Percentiles rank a stretch among this genome's conserved stretches.
Conservation (phyloP, 2,329 filamentous ascomycete species). For the Aureobasidium zeae region DNA sequence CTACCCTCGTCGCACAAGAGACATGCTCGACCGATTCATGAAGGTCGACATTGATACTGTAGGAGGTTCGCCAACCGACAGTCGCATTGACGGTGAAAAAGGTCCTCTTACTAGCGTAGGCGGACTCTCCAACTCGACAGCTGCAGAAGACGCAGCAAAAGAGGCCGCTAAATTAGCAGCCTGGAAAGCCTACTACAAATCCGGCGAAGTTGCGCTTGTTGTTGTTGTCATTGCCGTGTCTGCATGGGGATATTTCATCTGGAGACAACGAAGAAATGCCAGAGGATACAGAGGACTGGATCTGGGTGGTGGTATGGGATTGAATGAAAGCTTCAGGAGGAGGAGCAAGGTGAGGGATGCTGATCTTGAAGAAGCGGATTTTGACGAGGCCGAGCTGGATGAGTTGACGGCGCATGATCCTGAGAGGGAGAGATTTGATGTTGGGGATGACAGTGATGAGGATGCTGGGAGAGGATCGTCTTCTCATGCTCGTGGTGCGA, state of each 20-base stretch:
- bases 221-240: conserved; percentile 66
- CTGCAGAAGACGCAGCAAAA: conserved; percentile 54
- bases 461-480: conserved; percentile 1
- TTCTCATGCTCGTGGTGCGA: not conserved
- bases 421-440: conserved; percentile 22
- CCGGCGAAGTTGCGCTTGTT: conserved; percentile 74
- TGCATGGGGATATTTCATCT: conserved; percentile 64
- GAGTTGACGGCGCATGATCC: conserved; percentile 33
- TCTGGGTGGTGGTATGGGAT: conserved; percentile 33
- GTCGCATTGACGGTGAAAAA: conserved; percentile 76
- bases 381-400: conserved; percentile 53
- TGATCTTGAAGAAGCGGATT: conserved; percentile 55
- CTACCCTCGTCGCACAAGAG: conserved; percentile 71
- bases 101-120: conserved; percentile 69
- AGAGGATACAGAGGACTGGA: conserved; percentile 39
- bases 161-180: conserved; percentile 69
- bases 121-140: conserved; percentile 59
- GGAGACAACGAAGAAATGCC: conserved; percentile 44
- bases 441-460: conserved; percentile 15
- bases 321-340: conserved; percentile 37
- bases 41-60: conserved; percentile 83
- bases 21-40: conserved; percentile 98
- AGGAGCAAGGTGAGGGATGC: conserved; percentile 27
- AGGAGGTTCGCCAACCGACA: conserved; percentile 69
- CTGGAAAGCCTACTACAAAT: conserved; percentile 81